Evolutionary conservation across 1,139 yeast genomes (phyloP).

Genomic region (Kodamaea anthophila): DNA sequence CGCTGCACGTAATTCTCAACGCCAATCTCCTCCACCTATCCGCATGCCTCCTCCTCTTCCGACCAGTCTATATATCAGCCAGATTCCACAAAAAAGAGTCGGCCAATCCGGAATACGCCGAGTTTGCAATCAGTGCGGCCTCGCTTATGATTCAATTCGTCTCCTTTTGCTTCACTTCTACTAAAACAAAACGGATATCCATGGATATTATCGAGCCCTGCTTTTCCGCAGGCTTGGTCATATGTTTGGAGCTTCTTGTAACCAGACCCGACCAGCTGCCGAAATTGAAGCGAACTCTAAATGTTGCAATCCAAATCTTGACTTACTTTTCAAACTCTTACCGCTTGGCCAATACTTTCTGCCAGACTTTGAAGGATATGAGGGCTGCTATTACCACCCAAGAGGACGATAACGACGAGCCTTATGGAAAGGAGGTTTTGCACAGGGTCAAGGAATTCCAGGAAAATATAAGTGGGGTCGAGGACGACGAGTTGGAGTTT

Average conservation of each 20-base stretch:
- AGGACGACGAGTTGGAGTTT: slow-evolving; percentile 1
- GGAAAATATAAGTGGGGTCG: slow-evolving; percentile 1
- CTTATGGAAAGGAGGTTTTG: slow-evolving; percentile 5
- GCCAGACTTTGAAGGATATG: slow-evolving; percentile 4
- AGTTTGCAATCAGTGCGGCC: slow-evolving; percentile 8
- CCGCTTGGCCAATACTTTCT: slow-evolving; percentile 1
- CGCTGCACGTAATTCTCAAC: slow-evolving; percentile 4
- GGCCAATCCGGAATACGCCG: neutral
- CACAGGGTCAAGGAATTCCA: slow-evolving; percentile 13
- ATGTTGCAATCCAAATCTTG: slow-evolving; percentile 12
- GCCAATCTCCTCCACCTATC: slow-evolving; percentile 7
- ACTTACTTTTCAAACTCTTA: slow-evolving; percentile 10
- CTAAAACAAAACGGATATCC: slow-evolving; percentile 2
- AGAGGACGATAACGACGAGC: slow-evolving; percentile 1
- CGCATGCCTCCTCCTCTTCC: slow-evolving; percentile 5
- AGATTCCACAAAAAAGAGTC: slow-evolving; percentile 1
- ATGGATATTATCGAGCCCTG: slow-evolving; percentile 7
- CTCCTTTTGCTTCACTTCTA: slow-evolving; percentile 3
- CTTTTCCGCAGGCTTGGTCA: slow-evolving; percentile 9
- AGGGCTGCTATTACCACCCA: slow-evolving; percentile 4
- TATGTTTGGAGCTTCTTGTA: slow-evolving; percentile 14
- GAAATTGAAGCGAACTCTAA: slow-evolving; percentile 12
- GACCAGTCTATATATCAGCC: slow-evolving; percentile 7
- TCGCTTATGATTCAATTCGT: slow-evolving; percentile 7
- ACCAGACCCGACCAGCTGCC: slow-evolving; percentile 10